phyloP scores from a whole-genome alignment of 371 early-diverging fungal species.

The Cladochytrium tenue region DNA sequence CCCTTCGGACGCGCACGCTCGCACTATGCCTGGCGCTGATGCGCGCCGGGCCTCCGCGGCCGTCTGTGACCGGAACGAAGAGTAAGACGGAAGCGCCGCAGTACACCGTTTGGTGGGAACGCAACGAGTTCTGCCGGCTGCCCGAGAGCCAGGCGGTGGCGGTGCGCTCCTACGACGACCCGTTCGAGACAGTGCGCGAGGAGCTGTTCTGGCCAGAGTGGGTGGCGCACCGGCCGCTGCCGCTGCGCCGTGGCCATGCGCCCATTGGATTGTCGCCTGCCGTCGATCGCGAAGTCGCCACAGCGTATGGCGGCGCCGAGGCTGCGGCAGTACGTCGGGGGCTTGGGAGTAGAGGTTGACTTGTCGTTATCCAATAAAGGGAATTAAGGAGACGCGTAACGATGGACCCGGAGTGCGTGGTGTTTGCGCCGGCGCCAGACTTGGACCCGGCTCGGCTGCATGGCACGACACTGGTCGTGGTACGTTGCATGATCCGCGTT shows the following conservation, averaged over 20 bases:
- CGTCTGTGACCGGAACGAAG: conserved; percentile 6
- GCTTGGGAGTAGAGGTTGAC: no score
- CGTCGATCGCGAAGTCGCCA: not conserved
- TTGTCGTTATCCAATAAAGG: no score
- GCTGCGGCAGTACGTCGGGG: no score
- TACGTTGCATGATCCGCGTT: no score
- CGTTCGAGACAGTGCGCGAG: not conserved
- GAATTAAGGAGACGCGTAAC: no score
- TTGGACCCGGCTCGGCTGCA: no score
- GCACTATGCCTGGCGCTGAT: conserved; percentile 28
- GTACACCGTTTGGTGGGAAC: conserved; percentile 35
- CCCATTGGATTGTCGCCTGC: not conserved
- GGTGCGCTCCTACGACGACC: not conserved
- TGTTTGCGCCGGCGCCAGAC: no score
- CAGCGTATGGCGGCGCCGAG: not conserved
- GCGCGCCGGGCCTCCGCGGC: no score
- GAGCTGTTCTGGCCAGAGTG: not conserved
- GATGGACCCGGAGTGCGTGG: no score
- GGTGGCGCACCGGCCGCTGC: not conserved
- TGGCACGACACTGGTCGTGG: no score
- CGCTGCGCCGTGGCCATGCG: not conserved
- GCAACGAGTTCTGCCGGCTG: conserved; percentile 35
- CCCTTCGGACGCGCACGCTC: conserved; percentile 23
- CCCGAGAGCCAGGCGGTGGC: conserved; percentile 9
- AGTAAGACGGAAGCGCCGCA: not conserved